These are phyloP conservation scores for Cercospora sojina DNA, from an alignment of 2,329 filamentous ascomycete species.

Conservation along the genomic window DNA sequence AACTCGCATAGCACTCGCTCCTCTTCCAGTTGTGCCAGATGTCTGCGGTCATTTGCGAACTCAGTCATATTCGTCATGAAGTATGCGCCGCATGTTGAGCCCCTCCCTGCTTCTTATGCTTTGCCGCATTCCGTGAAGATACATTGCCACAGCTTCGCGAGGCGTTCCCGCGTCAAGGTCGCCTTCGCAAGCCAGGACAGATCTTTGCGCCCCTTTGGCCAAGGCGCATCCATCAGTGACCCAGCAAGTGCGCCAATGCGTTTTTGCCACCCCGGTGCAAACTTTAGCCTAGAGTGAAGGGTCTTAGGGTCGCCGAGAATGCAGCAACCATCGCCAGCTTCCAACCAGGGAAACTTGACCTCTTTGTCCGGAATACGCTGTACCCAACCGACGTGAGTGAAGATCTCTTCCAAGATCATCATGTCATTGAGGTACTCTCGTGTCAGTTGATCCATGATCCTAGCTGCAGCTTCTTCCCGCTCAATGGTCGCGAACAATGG, in stretches of 20 bases:
- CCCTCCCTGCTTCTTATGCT: neutral
- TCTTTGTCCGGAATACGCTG: no score
- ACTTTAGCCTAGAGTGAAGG: neutral
- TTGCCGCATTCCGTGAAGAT: neutral
- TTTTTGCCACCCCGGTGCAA: neutral
- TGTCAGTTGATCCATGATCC: slow-evolving; percentile 2
- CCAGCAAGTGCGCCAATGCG: neutral
- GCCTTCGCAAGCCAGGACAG: neutral
- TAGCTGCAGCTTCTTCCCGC: neutral
- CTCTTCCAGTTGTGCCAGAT: neutral
- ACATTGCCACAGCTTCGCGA: neutral
- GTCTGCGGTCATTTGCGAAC: neutral
- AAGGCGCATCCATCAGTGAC: slow-evolving; percentile 5
- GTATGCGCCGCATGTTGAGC: neutral
- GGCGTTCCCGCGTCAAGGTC: neutral
- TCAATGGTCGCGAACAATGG: neutral
- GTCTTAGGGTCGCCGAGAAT: neutral
- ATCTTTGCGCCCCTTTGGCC: slow-evolving; percentile 11
- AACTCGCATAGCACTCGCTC: neutral
- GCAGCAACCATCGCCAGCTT: neutral
- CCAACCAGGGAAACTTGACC: neutral
- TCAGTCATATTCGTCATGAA: neutral
- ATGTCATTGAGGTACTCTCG: neutral
- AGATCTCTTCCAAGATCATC: slow-evolving; percentile 8
- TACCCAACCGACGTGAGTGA: neutral